phyloP scores from a whole-genome alignment of 2,329 filamentous ascomycete genomes.

The Cladosporium colombiae region DNA sequence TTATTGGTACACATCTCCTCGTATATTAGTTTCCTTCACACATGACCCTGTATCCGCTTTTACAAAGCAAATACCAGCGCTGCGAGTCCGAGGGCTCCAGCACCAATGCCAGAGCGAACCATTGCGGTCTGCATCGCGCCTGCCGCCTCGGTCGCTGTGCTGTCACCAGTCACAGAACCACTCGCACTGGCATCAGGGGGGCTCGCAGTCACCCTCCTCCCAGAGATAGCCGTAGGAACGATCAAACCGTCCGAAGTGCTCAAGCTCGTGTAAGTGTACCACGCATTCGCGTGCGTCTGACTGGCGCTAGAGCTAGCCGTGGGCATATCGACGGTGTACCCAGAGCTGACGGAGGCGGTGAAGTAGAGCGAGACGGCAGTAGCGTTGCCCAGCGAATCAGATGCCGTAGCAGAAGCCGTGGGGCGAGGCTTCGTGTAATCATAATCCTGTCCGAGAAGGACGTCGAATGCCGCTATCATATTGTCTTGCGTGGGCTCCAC shows the following conservation, averaged over 20 bases:
- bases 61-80: background rate
- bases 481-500: background rate
- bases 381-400: background rate
- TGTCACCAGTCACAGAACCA: background rate
- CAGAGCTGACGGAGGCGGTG: background rate
- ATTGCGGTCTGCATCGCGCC: conserved; percentile 3
- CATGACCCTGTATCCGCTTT: background rate
- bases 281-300: background rate
- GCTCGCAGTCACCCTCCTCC: background rate
- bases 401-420: background rate
- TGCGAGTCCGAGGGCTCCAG: background rate
- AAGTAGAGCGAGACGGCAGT: conserved; percentile 7
- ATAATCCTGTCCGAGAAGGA: background rate
- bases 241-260: background rate
- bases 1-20: background rate
- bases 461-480: background rate
- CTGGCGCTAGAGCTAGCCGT: background rate
- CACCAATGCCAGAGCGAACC: background rate
- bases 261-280: background rate
- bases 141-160: background rate
- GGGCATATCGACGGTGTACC: background rate
- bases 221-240: background rate
- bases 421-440: background rate
- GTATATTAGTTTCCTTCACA: background rate
- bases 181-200: background rate